Evolutionary conservation across 176 grass and related monocot genomes (phyloP), one percentile per base, ranked within the genome.

Genomic region (Pharus latifolius): DNA sequence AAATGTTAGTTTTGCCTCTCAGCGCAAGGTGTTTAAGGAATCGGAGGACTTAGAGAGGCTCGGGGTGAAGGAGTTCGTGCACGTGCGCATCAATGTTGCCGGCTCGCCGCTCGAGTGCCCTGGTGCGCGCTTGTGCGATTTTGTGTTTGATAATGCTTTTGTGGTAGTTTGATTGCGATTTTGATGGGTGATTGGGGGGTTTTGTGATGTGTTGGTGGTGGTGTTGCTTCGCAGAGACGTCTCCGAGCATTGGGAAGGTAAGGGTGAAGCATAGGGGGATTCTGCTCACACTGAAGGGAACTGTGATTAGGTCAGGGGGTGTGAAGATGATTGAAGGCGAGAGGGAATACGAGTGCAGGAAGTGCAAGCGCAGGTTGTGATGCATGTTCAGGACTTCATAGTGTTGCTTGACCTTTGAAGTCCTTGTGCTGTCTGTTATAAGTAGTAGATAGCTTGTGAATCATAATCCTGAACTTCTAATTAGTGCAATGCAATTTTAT

Each of bases 321-420:
- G 82, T 88, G 55, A 98, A 93, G 76, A 91, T 98, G 94, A 98
- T 92, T 3, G 94, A 98, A 67, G 85, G 82, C 5, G 75, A 90
- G 76, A 71, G 87, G 34, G 0, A 17, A n/a, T 98, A 92, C 55
- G 75, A 80, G 42, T 98, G 94, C 67, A 98, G 61, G 67, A 92
- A 92, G 72, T 98, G 94, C 87, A 88, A 78, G 51, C 0, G 11
- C 67, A 90, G 80, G 89, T 83, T 78, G 75, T 81, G 16, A 72
- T 63, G 26, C 62, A 29, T 63, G 2, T 47, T 76, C 20, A 65
- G 7, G 29, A 28, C 33, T 34, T 37, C 6, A 3, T 69, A 25
- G 16, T 80, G 22, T 56, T 34, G 42, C 30, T 15, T 64, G 18
- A 51, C 34, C 12, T 35, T 35, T 68, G 18, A 40, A 56, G 30